Evolutionary conservation across 768 basidiomycete genomes (phyloP), one percentile per base, ranked within the genome.

Genomic region (Tylopilus sp.): DNA sequence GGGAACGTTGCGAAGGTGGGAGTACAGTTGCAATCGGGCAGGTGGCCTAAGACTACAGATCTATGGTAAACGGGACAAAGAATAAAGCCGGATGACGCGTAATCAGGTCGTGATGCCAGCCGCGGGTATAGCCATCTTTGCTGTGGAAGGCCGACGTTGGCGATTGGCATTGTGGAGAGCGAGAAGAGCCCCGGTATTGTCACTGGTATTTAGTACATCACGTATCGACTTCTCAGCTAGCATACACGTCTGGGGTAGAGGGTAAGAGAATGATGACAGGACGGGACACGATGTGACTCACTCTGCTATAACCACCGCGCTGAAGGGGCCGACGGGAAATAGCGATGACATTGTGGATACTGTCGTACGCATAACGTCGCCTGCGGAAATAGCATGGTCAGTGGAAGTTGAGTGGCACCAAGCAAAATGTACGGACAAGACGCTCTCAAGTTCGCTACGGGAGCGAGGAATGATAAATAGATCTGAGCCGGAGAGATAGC

Each of bases 341-440:
- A 17, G 89, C 75, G 63, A 92, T 88, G 10, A 82, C 80, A 63
- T 91, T 92, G 68, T 92, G 90, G 50, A 92, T 88, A 12, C 84
- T 81, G 57, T 91, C 89, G 61, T 87, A 83, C 0, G 86, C 80
- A 62, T 91, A 91, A 63, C 88, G 77, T 51, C 83, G 78, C 53
- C 89, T 91, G 64, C 53, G 49, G 47, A 47, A 50, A 19, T 26
- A n/a, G 7, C 30, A 31, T 42, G 34, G 45, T 60, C 9, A 60
- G 58, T 50, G 24, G 17, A 41, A 11, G 50, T 19, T n/a, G 9
- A 29, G 24, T 45, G 43, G 10, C 29, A 36, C 28, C 26, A 19
- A 57, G 22, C 48, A 38, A 41, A 33, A 29, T 8, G 1, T 19
- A 76, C 85, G 64, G 55, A 88, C 87, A 92, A 66, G 37, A 89